Evolutionary conservation across 176 grass and related monocot species (phyloP).

Genomic region (Dactylis glomerata): DNA sequence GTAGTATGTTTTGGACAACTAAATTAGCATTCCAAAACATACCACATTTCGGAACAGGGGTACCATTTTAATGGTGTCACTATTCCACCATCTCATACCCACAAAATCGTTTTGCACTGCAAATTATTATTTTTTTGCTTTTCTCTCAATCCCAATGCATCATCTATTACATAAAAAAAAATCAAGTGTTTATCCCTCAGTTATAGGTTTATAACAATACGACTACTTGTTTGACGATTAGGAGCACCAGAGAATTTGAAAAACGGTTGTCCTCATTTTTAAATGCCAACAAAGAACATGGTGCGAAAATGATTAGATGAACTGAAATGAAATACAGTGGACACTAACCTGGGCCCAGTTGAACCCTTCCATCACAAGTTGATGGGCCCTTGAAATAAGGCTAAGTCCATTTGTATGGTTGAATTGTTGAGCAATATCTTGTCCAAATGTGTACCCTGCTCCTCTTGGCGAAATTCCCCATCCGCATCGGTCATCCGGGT

Average conservation of each 20-base stretch:
- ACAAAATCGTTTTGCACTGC: neutral
- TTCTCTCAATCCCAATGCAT: neutral
- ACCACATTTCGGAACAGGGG: too few relatives aligned
- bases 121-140: neutral
- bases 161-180: neutral
- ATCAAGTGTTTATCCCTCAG: neutral
- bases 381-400: slow-evolving; percentile 75
- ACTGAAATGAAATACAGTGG: neutral
- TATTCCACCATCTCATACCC: neutral
- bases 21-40: too few relatives aligned
- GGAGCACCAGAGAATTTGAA: neutral
- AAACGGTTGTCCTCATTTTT: neutral
- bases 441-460: slow-evolving; percentile 77
- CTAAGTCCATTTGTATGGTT: slow-evolving; percentile 66
- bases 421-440: slow-evolving; percentile 77
- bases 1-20: too few relatives aligned
- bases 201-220: neutral
- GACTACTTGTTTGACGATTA: neutral
- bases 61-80: neutral
- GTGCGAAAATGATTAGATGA: neutral
- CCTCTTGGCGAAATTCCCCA: slow-evolving; percentile 77
- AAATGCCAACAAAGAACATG: neutral
- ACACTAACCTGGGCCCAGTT: slow-evolving; percentile 68
- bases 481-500: slow-evolving; percentile 71
- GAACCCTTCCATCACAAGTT: slow-evolving; percentile 78